Percentiles rank a stretch among this genome's conserved stretches.
Evolutionary conservation across 495 filamentous ascomycete genomes (phyloP).

Genomic region (Lepidopterella palustris): DNA sequence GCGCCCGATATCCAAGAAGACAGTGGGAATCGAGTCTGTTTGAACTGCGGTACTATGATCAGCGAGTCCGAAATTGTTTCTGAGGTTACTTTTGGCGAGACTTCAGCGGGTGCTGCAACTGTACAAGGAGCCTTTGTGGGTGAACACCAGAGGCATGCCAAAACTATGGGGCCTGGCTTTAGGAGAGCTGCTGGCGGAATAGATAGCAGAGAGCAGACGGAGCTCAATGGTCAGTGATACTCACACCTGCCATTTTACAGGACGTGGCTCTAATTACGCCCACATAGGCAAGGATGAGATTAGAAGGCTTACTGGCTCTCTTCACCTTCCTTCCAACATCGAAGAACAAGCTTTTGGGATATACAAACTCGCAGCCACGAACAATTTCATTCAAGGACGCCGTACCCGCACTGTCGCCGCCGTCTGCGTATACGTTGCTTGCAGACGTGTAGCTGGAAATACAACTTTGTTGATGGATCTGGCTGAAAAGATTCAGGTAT

Average conservation of each 20-base stretch:
- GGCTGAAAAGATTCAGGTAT: constrained; percentile 65
- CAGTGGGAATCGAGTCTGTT: constrained; percentile 52
- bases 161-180: constrained; percentile 52
- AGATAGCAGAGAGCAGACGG: constrained; percentile 63
- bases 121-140: constrained; percentile 84
- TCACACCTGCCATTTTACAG: neutral
- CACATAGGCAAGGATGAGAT: constrained; percentile 22
- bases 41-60: constrained; percentile 73
- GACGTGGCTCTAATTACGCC: neutral
- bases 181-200: constrained; percentile 48
- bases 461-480: constrained; percentile 86
- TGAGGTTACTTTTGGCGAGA: constrained; percentile 85
- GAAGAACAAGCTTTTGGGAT: constrained; percentile 58
- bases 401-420: constrained; percentile 76
- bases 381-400: constrained; percentile 85
- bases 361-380: constrained; percentile 68
- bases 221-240: constrained; percentile 51
- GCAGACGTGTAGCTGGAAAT: constrained; percentile 58
- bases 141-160: constrained; percentile 66
- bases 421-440: constrained; percentile 80
- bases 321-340: constrained; percentile 50
- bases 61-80: constrained; percentile 73
- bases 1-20: constrained; percentile 6
- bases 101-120: constrained; percentile 72
- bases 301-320: constrained; percentile 13